Base-by-base conservation (phyloP, 306 rosid genomes). In the Inga leiocalycina region DNA sequence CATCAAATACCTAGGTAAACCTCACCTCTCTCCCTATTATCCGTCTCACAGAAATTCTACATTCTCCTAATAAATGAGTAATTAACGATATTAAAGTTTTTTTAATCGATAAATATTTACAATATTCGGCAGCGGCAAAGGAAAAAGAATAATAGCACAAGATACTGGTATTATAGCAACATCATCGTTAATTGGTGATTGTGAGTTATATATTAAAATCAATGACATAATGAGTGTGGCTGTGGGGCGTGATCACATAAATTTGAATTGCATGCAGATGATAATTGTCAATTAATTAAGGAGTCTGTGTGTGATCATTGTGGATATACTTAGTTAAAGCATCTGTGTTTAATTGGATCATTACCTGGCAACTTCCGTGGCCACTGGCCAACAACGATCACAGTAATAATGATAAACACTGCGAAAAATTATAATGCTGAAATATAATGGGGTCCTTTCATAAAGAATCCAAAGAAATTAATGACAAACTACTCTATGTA, bases 401-500 rank as follows among this genome's bases (percentile, higher is more conserved):
- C 27, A 41, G 32, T n/a, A 69, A 41, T 69, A 69, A 69, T 69
- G 51, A 39, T 71, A 5, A 71, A 71, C 75, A 10, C 4, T 19
- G 34, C 2, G 20, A 19, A 43, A 71, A 41, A 41, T 39, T 70
- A 70, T 39, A 24, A 70, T n/a, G 48, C 32, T 20, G 54, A 43
- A 70, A 44, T 39, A 39, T 39, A 39, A 37, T 5, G 54, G 75
- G 75, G 54, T 71, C 20, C 15, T 71, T 22, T 22, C 75, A 22
- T 71, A n/a, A 44, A 70, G 74, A 39, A 43, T 71, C 75, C 75
- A 71, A 71, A 43, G 75, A 71, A 44, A 44, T 48, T 48, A 13
- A 14, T 12, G 12, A 71, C 35, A 44, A 3, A n/a, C 7, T 6
- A 2, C 17, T 41, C 19, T 19, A 37, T 3, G 41, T 69, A 30